These are phyloP conservation scores for Diaporthe aspalathi DNA, from an alignment of 2,329 filamentous ascomycete genomes.

Conservation along the genomic window DNA sequence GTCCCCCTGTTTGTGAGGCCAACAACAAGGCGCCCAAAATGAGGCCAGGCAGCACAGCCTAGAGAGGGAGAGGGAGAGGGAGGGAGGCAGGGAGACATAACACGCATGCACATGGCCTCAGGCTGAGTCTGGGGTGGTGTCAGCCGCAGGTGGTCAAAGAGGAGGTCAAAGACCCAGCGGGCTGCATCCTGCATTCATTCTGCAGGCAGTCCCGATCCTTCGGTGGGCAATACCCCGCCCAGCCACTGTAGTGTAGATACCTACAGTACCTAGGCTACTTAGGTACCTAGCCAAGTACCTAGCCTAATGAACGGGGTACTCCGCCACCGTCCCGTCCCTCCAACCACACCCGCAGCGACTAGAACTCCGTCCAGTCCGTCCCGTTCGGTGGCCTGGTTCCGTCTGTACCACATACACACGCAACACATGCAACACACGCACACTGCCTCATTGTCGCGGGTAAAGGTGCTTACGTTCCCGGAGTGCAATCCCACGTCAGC, in stretches of 20 bases:
- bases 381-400: background rate
- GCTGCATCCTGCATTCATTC: too few relatives aligned
- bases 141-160: conserved; percentile 18
- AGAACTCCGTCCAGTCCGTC: background rate
- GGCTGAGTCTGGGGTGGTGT: background rate
- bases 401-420: too few relatives aligned
- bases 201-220: conserved; percentile 18
- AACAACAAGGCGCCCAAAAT: background rate
- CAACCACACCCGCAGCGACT: background rate
- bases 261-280: too few relatives aligned
- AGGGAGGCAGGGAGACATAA: background rate
- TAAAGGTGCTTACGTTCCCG: conserved; percentile 17
- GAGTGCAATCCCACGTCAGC: conserved; percentile 9
- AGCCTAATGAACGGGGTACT: conserved; percentile 9
- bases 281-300: too few relatives aligned
- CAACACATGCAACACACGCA: too few relatives aligned
- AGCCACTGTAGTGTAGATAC: too few relatives aligned
- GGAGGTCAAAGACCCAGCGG: conserved; percentile 5
- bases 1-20: background rate
- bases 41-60: conserved; percentile 17
- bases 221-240: conserved; percentile 20
- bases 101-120: conserved; percentile 29
- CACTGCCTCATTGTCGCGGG: background rate
- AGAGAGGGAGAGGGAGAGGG: background rate
- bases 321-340: conserved; percentile 25